phyloP scores from a whole-genome alignment of 2,329 filamentous ascomycete species.

The Aspergillus cejpii region DNA sequence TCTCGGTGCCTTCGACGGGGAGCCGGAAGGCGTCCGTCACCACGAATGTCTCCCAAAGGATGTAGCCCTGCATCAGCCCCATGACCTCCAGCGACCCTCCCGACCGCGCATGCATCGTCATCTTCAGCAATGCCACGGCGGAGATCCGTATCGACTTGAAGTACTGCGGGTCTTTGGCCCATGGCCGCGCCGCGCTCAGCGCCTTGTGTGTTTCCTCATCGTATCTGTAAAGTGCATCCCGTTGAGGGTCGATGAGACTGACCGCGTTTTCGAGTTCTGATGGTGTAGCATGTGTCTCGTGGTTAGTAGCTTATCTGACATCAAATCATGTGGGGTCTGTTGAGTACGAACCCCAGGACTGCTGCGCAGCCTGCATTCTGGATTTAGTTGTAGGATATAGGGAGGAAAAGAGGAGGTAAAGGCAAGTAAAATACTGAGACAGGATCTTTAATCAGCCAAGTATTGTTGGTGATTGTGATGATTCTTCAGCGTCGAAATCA shows the following conservation, averaged over 20 bases:
- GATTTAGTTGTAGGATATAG: not conserved
- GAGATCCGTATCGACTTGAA: conserved; percentile 94
- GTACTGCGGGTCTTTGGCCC: conserved; percentile 71
- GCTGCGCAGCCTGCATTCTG: conserved; percentile 52
- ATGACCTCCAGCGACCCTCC: conserved; percentile 91
- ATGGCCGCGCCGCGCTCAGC: conserved; percentile 61
- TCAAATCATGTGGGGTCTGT: not conserved
- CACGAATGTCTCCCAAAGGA: conserved; percentile 73
- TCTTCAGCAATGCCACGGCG: conserved; percentile 89
- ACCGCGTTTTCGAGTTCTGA: conserved; percentile 82
- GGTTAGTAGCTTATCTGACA: conserved; percentile 8
- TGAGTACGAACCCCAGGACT: conserved; percentile 51
- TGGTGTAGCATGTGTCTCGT: conserved; percentile 1
- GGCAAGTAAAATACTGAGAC: too few species aligned
- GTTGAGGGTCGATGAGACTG: conserved; percentile 73
- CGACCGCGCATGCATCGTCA: conserved; percentile 98
- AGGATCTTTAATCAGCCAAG: not conserved
- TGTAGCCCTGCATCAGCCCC: conserved; percentile 96
- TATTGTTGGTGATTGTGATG: not conserved
- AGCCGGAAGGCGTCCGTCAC: conserved; percentile 91
- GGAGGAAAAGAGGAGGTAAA: not conserved
- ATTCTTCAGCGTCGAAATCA: not conserved
- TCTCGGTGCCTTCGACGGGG: conserved; percentile 97
- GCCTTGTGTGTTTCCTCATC: conserved; percentile 61
- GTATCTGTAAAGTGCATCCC: conserved; percentile 89